Percentiles rank a stretch among this genome's conserved stretches.
Conservation (phyloP, 306 rosid genomes). For the Aeschynomene evenia region DNA sequence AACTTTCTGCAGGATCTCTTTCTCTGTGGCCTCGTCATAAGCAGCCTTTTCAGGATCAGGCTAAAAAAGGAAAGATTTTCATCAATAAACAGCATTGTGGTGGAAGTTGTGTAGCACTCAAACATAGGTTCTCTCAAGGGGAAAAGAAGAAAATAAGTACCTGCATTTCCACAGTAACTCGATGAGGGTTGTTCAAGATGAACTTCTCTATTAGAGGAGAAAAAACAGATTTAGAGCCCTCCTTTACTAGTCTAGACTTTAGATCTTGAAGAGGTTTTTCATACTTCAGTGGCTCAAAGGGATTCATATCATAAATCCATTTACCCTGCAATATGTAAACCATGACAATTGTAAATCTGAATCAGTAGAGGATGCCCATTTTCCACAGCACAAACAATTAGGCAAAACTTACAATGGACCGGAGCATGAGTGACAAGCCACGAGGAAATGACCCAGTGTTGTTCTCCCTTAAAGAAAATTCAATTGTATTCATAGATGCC, state of each 20-base stretch:
- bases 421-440: constrained; percentile 93
- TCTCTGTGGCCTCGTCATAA: constrained; percentile 80
- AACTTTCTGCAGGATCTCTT: constrained; percentile 67
- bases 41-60: constrained; percentile 94
- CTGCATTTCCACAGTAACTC: constrained; percentile 96
- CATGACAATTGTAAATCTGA: constrained; percentile 25
- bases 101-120: constrained; percentile 19
- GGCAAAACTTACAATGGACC: constrained; percentile 73
- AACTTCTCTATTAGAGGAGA: constrained; percentile 87
- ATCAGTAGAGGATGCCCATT: constrained; percentile 1
- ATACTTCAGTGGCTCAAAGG: constrained; percentile 89
- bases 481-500: constrained; percentile 99
- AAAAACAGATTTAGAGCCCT: constrained; percentile 87
- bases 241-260: constrained; percentile 78
- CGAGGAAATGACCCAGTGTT: constrained; percentile 96
- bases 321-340: constrained; percentile 63
- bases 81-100: constrained; percentile 24
- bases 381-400: constrained; percentile 9
- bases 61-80: constrained; percentile 46
- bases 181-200: constrained; percentile 82
- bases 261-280: constrained; percentile 87
- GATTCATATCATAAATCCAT: constrained; percentile 98
- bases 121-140: background rate
- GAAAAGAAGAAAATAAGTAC: constrained; percentile 38
- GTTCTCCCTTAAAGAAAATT: constrained; percentile 95